Evolutionary conservation across 225 moss, liverwort and hornwort species (phyloP).

Genomic region (Anthoceros angustus): DNA sequence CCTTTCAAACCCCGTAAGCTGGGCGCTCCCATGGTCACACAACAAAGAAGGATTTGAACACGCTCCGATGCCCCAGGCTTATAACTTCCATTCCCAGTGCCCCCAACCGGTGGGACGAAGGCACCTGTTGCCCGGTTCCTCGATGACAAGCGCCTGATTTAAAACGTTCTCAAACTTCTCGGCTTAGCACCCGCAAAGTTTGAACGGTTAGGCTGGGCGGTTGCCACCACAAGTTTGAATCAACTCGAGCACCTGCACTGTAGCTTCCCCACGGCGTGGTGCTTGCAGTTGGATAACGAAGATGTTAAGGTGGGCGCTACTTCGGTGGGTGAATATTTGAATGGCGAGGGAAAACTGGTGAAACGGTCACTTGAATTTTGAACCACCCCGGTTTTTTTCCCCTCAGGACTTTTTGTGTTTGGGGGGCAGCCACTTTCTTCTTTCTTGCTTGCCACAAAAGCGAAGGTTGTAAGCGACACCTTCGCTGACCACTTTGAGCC

Average conservation of each 20-base stretch:
- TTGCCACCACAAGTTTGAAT: no score
- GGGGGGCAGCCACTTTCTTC: no score
- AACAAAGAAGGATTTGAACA: neutral
- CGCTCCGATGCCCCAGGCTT: neutral
- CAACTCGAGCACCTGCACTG: no score
- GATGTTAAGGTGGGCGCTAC: neutral
- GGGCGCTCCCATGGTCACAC: neutral
- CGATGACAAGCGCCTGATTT: no score
- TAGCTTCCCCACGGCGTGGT: neutral
- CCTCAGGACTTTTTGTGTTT: no score
- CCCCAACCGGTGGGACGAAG: neutral
- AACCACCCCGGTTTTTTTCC: neutral
- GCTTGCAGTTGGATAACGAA: neutral
- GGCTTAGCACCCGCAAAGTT: no score
- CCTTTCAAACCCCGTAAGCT: neutral
- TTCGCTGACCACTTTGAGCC: no score
- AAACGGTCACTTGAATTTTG: slow-evolving; percentile 6
- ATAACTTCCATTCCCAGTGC: neutral
- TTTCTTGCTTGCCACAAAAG: no score
- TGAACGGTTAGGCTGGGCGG: no score
- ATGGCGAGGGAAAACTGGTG: neutral
- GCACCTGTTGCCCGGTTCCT: no score
- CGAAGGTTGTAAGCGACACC: no score
- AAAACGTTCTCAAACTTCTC: no score
- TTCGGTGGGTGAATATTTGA: neutral